Conservation (phyloP, 768 basidiomycete species). For the Tubosaeta sp. region DNA sequence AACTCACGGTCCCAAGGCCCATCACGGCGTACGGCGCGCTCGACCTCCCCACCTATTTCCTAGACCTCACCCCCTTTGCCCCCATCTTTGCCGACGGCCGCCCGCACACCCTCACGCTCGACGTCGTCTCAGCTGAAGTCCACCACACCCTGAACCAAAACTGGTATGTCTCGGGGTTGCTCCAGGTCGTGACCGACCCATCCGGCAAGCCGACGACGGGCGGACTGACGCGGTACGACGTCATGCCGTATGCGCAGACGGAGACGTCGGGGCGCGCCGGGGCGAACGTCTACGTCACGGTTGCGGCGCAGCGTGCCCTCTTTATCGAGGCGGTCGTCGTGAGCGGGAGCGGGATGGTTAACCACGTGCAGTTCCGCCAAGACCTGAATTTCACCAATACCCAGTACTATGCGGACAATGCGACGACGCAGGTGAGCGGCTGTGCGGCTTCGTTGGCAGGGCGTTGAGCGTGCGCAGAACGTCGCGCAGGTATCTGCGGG, state of each 20-base stretch:
- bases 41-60: constrained; percentile 72
- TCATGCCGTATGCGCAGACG: constrained; percentile 51
- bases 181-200: constrained; percentile 66
- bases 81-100: constrained; percentile 63
- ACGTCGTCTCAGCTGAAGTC: constrained; percentile 66
- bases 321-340: constrained; percentile 59
- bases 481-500: constrained; percentile 49
- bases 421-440: constrained; percentile 35
- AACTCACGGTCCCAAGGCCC: constrained; percentile 38
- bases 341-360: constrained; percentile 56
- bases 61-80: constrained; percentile 76
- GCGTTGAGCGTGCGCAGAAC: constrained; percentile 31
- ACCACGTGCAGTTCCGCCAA: constrained; percentile 59
- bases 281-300: constrained; percentile 57
- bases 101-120: constrained; percentile 67
- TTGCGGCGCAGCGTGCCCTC: constrained; percentile 54
- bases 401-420: constrained; percentile 55
- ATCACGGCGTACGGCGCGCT: constrained; percentile 75
- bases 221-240: constrained; percentile 55
- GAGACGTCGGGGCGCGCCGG: constrained; percentile 42
- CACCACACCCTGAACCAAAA: constrained; percentile 66
- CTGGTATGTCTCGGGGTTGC: constrained; percentile 69
- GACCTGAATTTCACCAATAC: constrained; percentile 55
- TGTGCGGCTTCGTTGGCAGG: neutral
- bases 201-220: constrained; percentile 66